Conservation (phyloP, 2,329 filamentous ascomycete species). For the Epichloe scottii region DNA sequence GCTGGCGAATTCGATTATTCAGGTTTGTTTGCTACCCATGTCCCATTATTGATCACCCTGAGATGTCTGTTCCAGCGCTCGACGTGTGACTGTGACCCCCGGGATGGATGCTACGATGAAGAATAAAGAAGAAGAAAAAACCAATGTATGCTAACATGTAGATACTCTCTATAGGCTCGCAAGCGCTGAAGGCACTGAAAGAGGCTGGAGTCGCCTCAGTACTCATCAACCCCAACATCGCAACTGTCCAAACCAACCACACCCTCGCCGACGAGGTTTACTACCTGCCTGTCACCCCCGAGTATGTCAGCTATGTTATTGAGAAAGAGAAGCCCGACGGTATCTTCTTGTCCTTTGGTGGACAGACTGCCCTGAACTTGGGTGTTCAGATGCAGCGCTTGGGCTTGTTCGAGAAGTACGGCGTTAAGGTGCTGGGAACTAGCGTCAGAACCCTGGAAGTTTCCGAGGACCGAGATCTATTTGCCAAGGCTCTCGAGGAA, state of each 20-base stretch:
- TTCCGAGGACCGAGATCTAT: slow-evolving; percentile 90
- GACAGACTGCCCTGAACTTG: slow-evolving; percentile 91
- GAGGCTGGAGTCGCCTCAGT: slow-evolving; percentile 86
- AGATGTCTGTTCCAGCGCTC: not conserved
- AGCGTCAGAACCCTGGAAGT: slow-evolving; percentile 89
- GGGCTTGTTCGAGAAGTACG: slow-evolving; percentile 90
- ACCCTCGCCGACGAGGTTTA: slow-evolving; percentile 94
- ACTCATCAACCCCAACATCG: slow-evolving; percentile 95
- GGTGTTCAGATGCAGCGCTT: slow-evolving; percentile 96
- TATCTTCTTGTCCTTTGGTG: slow-evolving; percentile 94
- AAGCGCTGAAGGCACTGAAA: slow-evolving; percentile 93
- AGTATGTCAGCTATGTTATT: slow-evolving; percentile 96
- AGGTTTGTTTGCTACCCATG: slow-evolving; percentile 41
- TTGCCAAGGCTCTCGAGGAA: slow-evolving; percentile 89
- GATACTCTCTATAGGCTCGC: slow-evolving; percentile 53
- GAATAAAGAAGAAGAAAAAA: not conserved
- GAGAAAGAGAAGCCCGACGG: slow-evolving; percentile 92
- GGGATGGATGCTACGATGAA: not conserved
- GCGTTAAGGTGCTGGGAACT: slow-evolving; percentile 89
- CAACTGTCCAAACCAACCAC: slow-evolving; percentile 96
- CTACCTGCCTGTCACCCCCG: slow-evolving; percentile 92
- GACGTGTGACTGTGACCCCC: not conserved
- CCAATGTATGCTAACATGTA: slow-evolving; percentile 8
- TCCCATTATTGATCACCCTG: not conserved
- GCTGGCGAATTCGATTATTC: slow-evolving; percentile 98